Base-by-base conservation (phyloP, 805 yeast species). In the Wickerhamiella brachini region DNA sequence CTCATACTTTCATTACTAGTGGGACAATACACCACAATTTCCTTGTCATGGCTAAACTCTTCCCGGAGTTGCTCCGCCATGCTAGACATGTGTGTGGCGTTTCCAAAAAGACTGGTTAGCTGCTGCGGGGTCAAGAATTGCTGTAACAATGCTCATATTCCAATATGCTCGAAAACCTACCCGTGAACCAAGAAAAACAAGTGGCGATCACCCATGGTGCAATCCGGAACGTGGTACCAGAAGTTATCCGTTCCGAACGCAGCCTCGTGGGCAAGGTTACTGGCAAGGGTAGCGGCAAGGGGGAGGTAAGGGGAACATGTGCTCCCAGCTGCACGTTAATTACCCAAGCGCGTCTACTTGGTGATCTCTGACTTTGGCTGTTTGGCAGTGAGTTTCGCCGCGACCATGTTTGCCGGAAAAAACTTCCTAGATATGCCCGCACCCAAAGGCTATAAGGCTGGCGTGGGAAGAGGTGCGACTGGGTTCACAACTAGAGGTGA, bases 391-490 rank as follows among this genome's bases (percentile, higher is more conserved):
- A n/a, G n/a, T n/a, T n/a, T n/a, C n/a, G n/a, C n/a, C 31, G 31
- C 31, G 10, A 24, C 37, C 20, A 44, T 44, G 46, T 44, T 44
- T 44, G 46, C 46, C 10, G 46, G 46, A 13, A 44, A 44, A 23
- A 23, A 64, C 54, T 93, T 93, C 66, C 70, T 90, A 47, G 87
- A 83, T 61, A 86, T 84, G 68, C 79, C 80, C 54, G 83, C 97
- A 0, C 98, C 98, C 0, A 77, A 83, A 1, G 95, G 94, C 5
- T 90, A 90, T 62, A 76, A 88, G 42, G 83, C 97, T 2, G 98
- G 98, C 23, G 67, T 88, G 7, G 97, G 97, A 0, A 73, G 98
- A 62, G 98, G 98, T 24, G 97, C 97, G 1, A 77, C 85, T 1
- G 97, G 97, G 5, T 89, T 93, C 65, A 80, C 89, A 0, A 87